Evolutionary conservation across 1,139 yeast genomes (phyloP), one percentile per base, ranked within the genome.

Genomic region (Scheffersomyces illinoinensis): DNA sequence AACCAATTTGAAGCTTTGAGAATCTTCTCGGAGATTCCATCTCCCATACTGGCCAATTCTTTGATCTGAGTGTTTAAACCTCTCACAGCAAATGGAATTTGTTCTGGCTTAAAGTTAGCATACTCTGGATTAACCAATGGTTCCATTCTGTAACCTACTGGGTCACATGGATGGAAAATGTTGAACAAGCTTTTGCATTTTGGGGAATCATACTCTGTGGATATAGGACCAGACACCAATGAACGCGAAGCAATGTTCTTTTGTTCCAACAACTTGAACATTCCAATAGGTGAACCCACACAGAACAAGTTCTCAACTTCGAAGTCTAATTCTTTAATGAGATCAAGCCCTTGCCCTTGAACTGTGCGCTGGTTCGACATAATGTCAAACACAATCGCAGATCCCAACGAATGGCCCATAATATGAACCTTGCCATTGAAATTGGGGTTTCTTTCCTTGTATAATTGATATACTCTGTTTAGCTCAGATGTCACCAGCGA

Each of bases 371-470:
- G 96, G 43, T 78, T 71, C 1, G 90, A 79, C 50, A 93, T 72
- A 49, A 95, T 79, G 71, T 95, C 99, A 65, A 91, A 86, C 1
- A 90, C 84, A 57, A 95, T 91, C 0, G 95, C 89, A 19, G 97
- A 89, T 0, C 99, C 99, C 33, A 95, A 75, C 0, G 98, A 93
- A 72, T 95, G 99, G 1, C 98, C 98, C 67, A 95, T 78, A 2
- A 95, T 72, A 66, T 93, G 93, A 0, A 93, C 88, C 61, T 87
- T 85, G 0, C 98, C 98, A 23, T 85, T 79, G 72, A 92, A 93
- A 19, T 82, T 76, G 0, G 97, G 97, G 66, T 93, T 89, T 59
- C 85, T 77, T 58, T 85, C 78, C 61, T 79, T 75, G 70, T 87
- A 93, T 54, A 83, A 73, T 8, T 77, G 73, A 71, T 89, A 91